phyloP scores from a whole-genome alignment of 345 rosid genomes.

The Populus pruinosa region DNA sequence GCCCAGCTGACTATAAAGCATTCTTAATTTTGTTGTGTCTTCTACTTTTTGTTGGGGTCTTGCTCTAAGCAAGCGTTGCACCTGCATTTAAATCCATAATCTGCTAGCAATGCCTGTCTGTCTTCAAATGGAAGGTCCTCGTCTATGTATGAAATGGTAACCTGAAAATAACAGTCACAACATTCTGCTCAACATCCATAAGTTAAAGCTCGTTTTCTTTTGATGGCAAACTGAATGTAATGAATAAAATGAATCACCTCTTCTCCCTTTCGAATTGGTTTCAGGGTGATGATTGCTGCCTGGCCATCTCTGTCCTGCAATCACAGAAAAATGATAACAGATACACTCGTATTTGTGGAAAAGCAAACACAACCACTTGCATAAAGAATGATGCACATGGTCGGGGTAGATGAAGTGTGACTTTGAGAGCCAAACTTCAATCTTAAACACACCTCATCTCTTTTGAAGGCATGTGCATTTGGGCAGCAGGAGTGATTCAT shows the following conservation, averaged over 20 bases:
- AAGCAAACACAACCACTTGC: neutral
- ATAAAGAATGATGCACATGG: neutral
- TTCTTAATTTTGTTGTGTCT: neutral
- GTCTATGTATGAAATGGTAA: constrained; percentile 78
- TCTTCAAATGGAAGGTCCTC: constrained; percentile 68
- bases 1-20: no score
- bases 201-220: neutral
- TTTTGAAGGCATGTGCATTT: constrained; percentile 87
- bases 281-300: constrained; percentile 64
- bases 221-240: neutral
- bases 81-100: constrained; percentile 78
- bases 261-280: constrained; percentile 59
- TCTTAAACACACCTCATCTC: constrained; percentile 63
- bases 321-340: neutral
- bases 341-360: neutral
- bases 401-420: neutral
- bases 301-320: constrained; percentile 85
- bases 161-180: constrained; percentile 33
- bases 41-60: constrained; percentile 5
- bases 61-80: constrained; percentile 63
- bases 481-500: constrained; percentile 93
- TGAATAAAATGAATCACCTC: constrained; percentile 45
- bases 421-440: neutral
- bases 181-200: neutral
- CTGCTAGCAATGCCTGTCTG: constrained; percentile 65